Conservation (phyloP, 192 early-diverging fungal species). For the Allomyces arbusculus region DNA sequence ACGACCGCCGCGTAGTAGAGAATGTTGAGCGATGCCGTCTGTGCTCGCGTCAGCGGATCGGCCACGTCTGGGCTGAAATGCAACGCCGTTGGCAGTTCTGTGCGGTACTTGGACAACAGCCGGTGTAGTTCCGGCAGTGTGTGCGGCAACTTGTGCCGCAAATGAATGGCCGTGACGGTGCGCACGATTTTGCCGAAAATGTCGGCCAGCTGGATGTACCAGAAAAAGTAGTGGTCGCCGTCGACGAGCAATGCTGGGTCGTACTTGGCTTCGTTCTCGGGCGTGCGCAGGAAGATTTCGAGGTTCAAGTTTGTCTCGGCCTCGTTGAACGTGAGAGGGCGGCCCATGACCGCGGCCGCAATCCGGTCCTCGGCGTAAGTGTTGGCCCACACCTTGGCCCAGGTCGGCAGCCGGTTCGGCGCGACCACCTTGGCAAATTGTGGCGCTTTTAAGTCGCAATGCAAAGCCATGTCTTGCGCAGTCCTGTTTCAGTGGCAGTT, state of each 20-base stretch:
- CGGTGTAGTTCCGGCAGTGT: background rate
- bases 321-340: background rate
- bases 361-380: too few relatives aligned
- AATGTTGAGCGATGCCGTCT: background rate
- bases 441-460: background rate
- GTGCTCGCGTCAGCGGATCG: background rate
- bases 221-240: background rate
- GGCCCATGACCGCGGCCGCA: background rate
- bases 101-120: background rate
- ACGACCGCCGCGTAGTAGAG: background rate
- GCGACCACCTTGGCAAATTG: too few relatives aligned
- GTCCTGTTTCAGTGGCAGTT: background rate
- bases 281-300: background rate
- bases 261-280: background rate
- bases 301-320: background rate
- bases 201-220: background rate
- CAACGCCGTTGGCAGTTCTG: background rate
- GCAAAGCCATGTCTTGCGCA: background rate
- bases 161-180: background rate
- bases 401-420: too few relatives aligned
- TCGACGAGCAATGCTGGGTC: background rate
- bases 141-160: background rate
- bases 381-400: too few relatives aligned
- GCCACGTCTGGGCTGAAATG: background rate
- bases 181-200: background rate